Base-by-base conservation (phyloP, 1,284 basidiomycete species). In the Leccinum solheimii region DNA sequence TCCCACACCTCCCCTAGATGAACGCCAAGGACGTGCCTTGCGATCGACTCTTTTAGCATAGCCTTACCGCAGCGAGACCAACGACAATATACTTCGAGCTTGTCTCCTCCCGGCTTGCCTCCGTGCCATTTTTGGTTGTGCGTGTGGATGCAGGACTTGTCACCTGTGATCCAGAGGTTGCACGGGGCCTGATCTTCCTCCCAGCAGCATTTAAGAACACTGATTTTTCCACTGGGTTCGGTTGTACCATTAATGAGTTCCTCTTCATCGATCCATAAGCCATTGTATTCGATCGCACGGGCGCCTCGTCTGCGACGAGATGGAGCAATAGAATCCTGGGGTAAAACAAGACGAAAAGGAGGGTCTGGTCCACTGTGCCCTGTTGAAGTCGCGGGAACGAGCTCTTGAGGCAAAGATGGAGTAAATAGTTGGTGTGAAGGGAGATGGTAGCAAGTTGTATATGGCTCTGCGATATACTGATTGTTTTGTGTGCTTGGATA, bases 41-140 rank as follows among this genome's bases (percentile, higher is more conserved):
- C 32, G 2, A 68, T 58, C 30, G 69, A 68, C 21, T 65, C 67
- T 21, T 67, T 70, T 9, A 53, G 13, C 68, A 67, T 68, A 1
- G 2, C 54, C 55, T 58, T 57, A 4, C 55, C 57, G 19, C 64
- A 70, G n/a, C 30, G 19, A 5, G 51, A 55, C 68, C 67, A 68
- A 6, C 23, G 34, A 51, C 67, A 70, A 7, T 55, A 11, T 13
- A 30, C 38, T 23, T 56, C 21, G 13, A 19, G 7, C 34, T 69
- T 69, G 16, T 65, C 66, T 7, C 43, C 59, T 10, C 59, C 64
- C 6, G 66, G 57, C 32, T 48, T 34, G 6, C 51, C 53, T 23
- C 66, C 56, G 7, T 68, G 66, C 67, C 68, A 70, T 51, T 32
- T 66, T 30, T 61, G 68, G 40, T 64, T 66, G 21, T 70, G 68